phyloP scores from a whole-genome alignment of 2,329 filamentous ascomycete genomes.

The Verticillium nonalfalfae region DNA sequence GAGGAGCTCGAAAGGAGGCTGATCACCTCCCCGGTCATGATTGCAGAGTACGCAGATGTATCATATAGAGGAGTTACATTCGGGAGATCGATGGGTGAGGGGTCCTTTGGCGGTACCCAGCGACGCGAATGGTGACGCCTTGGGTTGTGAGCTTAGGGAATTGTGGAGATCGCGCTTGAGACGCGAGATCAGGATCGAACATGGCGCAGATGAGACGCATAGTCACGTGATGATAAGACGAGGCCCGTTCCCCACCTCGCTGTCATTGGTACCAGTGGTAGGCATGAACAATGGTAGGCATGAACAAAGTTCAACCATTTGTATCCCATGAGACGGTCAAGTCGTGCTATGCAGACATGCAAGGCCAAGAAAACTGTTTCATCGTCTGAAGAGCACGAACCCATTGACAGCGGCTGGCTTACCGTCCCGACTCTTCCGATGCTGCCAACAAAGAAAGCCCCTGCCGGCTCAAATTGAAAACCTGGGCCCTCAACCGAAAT shows the following conservation, averaged over 20 bases:
- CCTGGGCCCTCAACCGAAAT: not conserved
- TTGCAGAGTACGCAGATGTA: not conserved
- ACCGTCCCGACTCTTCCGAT: not conserved
- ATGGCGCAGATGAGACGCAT: not conserved
- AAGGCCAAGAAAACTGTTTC: not conserved
- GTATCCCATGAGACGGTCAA: no score
- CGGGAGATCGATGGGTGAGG: not conserved
- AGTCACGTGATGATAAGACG: not conserved
- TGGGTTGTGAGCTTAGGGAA: not conserved
- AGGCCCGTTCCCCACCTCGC: no score
- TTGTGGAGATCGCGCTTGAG: not conserved
- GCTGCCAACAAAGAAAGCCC: not conserved
- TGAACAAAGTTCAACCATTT: no score
- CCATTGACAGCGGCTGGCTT: not conserved
- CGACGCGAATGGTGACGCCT: not conserved
- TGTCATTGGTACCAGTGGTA: no score
- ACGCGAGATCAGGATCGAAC: not conserved
- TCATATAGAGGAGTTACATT: not conserved
- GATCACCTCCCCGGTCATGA: constrained; percentile 28
- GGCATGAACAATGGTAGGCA: no score
- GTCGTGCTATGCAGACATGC: no score
- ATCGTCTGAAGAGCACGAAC: not conserved
- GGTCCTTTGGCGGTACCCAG: not conserved
- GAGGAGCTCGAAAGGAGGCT: constrained; percentile 24
- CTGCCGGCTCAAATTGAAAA: not conserved